Evolutionary conservation across 495 filamentous ascomycete species (phyloP), one percentile per base, ranked within the genome.

Genomic region (Bryoglossum gracile): DNA sequence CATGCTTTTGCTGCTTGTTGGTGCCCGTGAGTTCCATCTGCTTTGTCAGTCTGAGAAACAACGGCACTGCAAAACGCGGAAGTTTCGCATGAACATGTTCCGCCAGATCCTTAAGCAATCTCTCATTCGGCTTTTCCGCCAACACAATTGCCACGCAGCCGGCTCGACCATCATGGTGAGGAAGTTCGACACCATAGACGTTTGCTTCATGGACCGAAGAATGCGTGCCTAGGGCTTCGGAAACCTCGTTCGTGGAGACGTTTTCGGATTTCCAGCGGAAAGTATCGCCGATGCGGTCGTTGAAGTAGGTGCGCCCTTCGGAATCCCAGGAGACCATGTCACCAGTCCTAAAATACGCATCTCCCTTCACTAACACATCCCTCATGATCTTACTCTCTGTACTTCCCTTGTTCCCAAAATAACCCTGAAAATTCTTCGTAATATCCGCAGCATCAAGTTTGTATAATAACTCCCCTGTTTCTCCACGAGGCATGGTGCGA

Each of bases 221-320:
- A 53, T 89, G 84, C 0, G 65, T 58, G 2, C 87, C 84, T 0
- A 96, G 58, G 0, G 81, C 80, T 43, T 88, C 81, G 18, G 78
- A 76, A 4, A 94, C 90, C 53, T 94, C 91, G 17, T 83, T 81
- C 0, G 90, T 92, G 8, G 81, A 84, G 2, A 95, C 87, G 46
- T 96, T 97, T 67, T 97, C 91, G 36, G 80, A 81, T 71, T 94
- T 95, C 91, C 91, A 97, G 14, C 91, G 80, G 69, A 87, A 97
- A 0, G 91, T 96, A 58, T 97, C 91, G 43, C 91, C 91, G 30
- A 97, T 83, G 9, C 89, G 84, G 62, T 98, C 92, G 35, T 78
- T 76, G 65, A 97, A 97, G 65, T 75, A 95, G 69, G 82, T 82
- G 11, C 83, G 71, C 5, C 87, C 86, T 49, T 95, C 81, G 0